Evolutionary conservation across 352 stramenopile genomes (phyloP), one percentile per base, ranked within the genome.

Genomic region (Vaucheria bursata): DNA sequence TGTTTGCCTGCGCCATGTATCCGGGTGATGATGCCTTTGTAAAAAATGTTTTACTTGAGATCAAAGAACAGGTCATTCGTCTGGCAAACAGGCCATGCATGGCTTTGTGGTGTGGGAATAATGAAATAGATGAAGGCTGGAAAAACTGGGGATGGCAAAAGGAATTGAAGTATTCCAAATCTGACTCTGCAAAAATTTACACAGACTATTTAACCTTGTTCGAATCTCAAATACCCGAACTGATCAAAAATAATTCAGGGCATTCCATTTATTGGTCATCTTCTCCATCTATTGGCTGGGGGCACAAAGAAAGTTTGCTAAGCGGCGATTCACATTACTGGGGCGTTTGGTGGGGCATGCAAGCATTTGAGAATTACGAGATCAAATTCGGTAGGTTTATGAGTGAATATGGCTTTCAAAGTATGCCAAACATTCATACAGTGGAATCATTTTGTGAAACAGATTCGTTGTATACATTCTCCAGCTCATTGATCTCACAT

Each of bases 361-460:
- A 18, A 25, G 12, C 45, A 25, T 59, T 71, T 35, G 8, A 25
- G 8, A 35, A 8, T n/a, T 71, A 18, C 64, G 8, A 8, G 25
- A n/a, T n/a, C n/a, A 89, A 88, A 0, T 81, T 73, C 7, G 87
- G 87, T 40, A 85, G 89, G 32, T 93, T 93, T 77, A 86, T 93
- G 69, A 92, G 88, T 1, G 89, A 93, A 75, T 93, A 92, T 84
- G 89, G 89, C 0, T 92, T 92, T 78, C 89, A 93, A 77, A 91
- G 87, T 71, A 85, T 86, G 32, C 87, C 89, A 40, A n/a, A n/a
- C n/a, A n/a, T n/a, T n/a, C n/a, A n/a, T n/a, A n/a, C n/a, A n/a
- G n/a, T n/a, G n/a, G n/a, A n/a, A n/a, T n/a, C n/a, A n/a, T n/a
- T n/a, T n/a, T n/a, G n/a, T n/a, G n/a, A n/a, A n/a, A n/a, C n/a